Conservation (phyloP, 2,329 filamentous ascomycete species). For the Fusarium sp. region DNA sequence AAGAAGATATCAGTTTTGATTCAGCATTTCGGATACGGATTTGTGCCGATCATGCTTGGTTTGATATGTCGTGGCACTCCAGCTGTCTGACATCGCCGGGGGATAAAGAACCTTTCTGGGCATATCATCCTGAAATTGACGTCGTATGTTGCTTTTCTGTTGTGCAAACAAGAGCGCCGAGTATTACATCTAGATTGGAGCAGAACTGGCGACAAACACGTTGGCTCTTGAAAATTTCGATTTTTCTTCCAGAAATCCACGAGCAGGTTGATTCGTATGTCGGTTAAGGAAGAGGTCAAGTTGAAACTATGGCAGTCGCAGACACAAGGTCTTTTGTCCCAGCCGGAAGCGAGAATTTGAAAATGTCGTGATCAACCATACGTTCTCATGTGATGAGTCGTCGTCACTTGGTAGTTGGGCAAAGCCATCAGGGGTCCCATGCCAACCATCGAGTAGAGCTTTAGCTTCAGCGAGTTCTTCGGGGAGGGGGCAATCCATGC, state of each 20-base stretch:
- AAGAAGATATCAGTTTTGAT: neutral
- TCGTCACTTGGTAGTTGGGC: conserved; percentile 29
- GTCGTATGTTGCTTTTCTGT: neutral
- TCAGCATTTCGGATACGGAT: neutral
- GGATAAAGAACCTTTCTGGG: neutral
- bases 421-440: conserved; percentile 25
- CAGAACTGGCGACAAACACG: neutral
- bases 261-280: conserved; percentile 36
- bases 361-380: conserved; percentile 47
- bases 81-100: neutral
- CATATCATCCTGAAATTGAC: neutral
- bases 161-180: neutral
- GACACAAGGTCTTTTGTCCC: conserved; percentile 28
- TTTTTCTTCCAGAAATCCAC: conserved; percentile 28
- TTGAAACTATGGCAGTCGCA: conserved; percentile 29
- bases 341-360: conserved; percentile 43
- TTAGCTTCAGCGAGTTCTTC: conserved; percentile 45
- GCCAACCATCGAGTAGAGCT: conserved; percentile 45
- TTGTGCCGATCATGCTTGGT: neutral
- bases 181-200: neutral
- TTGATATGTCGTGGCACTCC: neutral
- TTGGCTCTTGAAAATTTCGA: neutral
- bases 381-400: conserved; percentile 47
- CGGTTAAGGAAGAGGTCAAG: conserved; percentile 37
- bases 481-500: conserved; percentile 47